Evolutionary conservation across 306 rosid species (phyloP).

Genomic region (Alnus rubra): DNA sequence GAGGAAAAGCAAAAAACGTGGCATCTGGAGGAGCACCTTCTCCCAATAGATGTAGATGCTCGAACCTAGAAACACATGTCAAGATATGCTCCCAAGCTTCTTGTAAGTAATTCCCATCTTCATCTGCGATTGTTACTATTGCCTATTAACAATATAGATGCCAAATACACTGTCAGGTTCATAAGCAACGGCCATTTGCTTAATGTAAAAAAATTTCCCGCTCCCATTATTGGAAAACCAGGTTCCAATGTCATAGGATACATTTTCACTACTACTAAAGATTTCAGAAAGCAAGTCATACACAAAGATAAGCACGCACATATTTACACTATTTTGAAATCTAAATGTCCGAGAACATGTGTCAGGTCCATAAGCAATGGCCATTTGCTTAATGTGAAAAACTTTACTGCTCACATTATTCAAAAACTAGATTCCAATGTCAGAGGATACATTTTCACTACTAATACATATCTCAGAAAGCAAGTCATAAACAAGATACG

Average conservation of each 20-base stretch:
- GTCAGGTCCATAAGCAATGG: too few species aligned
- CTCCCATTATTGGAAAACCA: background rate
- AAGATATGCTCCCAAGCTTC: conserved; percentile 99
- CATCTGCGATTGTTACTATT: conserved; percentile 89
- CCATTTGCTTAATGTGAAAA: too few species aligned
- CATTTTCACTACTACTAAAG: background rate
- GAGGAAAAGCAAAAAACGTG: conserved; percentile 94
- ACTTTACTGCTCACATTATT: too few species aligned
- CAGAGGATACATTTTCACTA: background rate
- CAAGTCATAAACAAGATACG: background rate
- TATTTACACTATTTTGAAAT: background rate
- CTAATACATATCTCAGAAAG: background rate
- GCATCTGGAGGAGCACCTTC: conserved; percentile 99
- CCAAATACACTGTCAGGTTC: conserved; percentile 30
- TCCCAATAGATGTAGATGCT: conserved; percentile 96
- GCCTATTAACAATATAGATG: conserved; percentile 56
- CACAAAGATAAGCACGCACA: background rate
- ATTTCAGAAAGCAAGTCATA: background rate
- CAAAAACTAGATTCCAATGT: background rate
- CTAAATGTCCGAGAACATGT: background rate
- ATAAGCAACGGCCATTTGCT: conserved; percentile 21
- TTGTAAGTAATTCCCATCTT: conserved; percentile 97
- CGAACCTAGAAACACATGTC: conserved; percentile 99
- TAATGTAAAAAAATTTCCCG: conserved; percentile 10
- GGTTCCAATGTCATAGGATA: background rate